Evolutionary conservation across 2,329 filamentous ascomycete genomes (phyloP).

Genomic region (Fusarium sp.): DNA sequence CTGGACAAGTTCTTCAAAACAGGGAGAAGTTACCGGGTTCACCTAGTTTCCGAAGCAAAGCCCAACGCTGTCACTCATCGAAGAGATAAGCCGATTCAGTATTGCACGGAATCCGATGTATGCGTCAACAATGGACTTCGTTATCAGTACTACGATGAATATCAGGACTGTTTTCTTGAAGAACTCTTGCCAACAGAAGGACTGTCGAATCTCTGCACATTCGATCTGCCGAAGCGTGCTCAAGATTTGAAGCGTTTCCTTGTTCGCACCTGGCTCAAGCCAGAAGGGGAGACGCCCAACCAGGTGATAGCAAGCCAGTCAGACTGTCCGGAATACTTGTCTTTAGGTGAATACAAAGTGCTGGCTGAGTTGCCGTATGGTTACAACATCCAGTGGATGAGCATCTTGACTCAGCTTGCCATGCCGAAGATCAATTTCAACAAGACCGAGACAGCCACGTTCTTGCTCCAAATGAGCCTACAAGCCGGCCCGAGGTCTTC

Average conservation of each 20-base stretch:
- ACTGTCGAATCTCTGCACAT: constrained; percentile 22
- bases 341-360: constrained; percentile 65
- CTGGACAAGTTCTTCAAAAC: constrained; percentile 8
- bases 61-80: constrained; percentile 30
- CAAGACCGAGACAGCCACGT: constrained; percentile 26
- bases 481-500: constrained; percentile 26
- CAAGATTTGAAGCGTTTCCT: constrained; percentile 29
- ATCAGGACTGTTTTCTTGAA: not conserved
- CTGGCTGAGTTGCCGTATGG: constrained; percentile 30
- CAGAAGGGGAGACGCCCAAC: constrained; percentile 56
- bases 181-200: not conserved
- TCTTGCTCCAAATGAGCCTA: constrained; percentile 37
- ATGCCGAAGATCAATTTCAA: constrained; percentile 41
- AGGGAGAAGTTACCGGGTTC: not conserved
- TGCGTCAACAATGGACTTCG: constrained; percentile 41
- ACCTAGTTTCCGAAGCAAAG: constrained; percentile 35
- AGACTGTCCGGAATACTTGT: constrained; percentile 58
- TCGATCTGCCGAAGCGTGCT: constrained; percentile 22
- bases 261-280: not conserved
- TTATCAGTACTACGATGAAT: constrained; percentile 31
- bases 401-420: constrained; percentile 34
- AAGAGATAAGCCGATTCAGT: too few relatives aligned
- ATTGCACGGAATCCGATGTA: constrained; percentile 20
- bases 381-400: constrained; percentile 34
- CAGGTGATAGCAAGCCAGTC: constrained; percentile 64